A percentile compares a stretch with the other conserved stretches of the same genome.
These are phyloP conservation scores for Usnea hakonensis DNA, from an alignment of 495 filamentous ascomycete genomes.

Conservation along the genomic window DNA sequence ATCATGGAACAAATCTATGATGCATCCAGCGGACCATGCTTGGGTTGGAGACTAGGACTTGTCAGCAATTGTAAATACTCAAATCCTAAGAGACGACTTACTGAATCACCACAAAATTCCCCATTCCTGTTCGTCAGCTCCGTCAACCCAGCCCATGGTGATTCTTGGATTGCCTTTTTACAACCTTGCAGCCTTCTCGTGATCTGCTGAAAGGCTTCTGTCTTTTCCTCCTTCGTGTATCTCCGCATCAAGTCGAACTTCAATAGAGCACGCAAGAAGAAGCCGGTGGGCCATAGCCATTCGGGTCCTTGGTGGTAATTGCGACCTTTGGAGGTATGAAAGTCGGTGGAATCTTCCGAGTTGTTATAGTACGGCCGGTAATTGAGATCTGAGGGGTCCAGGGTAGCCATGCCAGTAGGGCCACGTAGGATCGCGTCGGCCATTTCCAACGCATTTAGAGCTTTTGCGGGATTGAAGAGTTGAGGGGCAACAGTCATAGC, in stretches of 20 bases:
- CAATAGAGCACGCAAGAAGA: constrained; percentile 82
- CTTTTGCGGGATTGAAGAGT: constrained; percentile 71
- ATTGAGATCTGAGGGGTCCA: constrained; percentile 84
- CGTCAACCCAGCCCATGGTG: constrained; percentile 83
- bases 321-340: constrained; percentile 81
- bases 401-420: constrained; percentile 89
- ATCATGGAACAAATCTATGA: constrained; percentile 93
- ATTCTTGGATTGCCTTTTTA: constrained; percentile 65
- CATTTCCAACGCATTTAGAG: constrained; percentile 66
- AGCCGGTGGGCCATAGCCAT: constrained; percentile 98
- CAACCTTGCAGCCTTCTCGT: constrained; percentile 74
- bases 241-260: constrained; percentile 79
- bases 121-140: constrained; percentile 91
- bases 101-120: constrained; percentile 76
- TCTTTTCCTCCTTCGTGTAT: constrained; percentile 51
- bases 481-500: constrained; percentile 91
- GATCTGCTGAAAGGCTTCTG: constrained; percentile 90
- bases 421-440: constrained; percentile 74
- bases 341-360: constrained; percentile 82
- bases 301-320: constrained; percentile 99
- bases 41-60: constrained; percentile 71
- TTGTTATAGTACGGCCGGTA: constrained; percentile 94
- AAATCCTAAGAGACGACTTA: constrained; percentile 31
- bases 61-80: constrained; percentile 20
- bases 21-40: constrained; percentile 86